Evolutionary conservation across 768 basidiomycete genomes (phyloP).

Genomic region (Termitomyces sp.): DNA sequence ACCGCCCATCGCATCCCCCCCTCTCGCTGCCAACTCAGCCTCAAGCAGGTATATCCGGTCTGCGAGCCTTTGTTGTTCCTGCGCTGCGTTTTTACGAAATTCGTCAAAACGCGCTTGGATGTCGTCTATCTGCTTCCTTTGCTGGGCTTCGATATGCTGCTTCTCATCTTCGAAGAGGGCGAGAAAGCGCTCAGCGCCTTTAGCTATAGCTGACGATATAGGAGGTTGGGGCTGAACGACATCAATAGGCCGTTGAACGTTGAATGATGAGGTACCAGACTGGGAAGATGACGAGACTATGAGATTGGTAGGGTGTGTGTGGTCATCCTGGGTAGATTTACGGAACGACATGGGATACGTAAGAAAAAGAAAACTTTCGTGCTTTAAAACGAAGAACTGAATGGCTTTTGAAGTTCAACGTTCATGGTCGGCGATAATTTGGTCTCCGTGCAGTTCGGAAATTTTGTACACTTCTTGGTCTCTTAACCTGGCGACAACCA

Average conservation of each 20-base stretch:
- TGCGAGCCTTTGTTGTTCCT: background rate
- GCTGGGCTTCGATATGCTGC: background rate
- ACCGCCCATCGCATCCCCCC: background rate
- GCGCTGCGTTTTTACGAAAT: background rate
- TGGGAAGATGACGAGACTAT: background rate
- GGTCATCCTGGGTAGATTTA: too few relatives aligned
- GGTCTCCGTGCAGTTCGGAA: too few relatives aligned
- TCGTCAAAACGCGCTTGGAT: constrained; percentile 6
- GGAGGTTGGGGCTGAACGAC: background rate
- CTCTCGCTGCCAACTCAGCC: background rate
- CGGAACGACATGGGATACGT: too few relatives aligned
- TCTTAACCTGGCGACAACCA: too few relatives aligned
- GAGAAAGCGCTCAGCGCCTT: constrained; percentile 8
- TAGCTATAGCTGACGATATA: background rate
- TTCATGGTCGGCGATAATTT: too few relatives aligned
- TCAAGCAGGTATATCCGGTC: constrained; percentile 9
- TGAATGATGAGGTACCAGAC: background rate
- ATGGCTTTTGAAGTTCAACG: too few relatives aligned
- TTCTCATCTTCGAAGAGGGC: constrained; percentile 6
- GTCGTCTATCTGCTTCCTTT: background rate
- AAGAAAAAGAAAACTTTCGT: too few relatives aligned
- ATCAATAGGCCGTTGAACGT: background rate
- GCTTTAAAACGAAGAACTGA: too few relatives aligned
- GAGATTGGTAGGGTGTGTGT: too few relatives aligned
- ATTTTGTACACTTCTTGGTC: too few relatives aligned